These are phyloP conservation scores for Pythium phragmitis DNA, from an alignment of 352 stramenopile genomes.

Conservation along the genomic window DNA sequence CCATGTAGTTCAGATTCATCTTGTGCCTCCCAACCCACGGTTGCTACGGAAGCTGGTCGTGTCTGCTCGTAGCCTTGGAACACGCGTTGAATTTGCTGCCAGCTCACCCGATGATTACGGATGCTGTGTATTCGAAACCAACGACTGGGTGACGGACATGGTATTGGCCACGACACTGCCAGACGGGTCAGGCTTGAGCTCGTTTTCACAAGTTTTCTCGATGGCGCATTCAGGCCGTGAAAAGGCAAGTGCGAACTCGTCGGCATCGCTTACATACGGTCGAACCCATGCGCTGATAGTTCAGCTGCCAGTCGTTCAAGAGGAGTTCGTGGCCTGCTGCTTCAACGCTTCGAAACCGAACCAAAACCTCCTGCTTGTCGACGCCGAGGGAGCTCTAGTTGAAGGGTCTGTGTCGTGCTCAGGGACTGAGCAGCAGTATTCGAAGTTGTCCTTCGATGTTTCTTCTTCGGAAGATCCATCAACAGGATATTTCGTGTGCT, in stretches of 20 bases:
- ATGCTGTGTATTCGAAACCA: slow-evolving; percentile 55
- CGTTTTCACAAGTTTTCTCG: slow-evolving; percentile 41
- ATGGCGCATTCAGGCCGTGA: background rate
- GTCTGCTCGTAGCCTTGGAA: slow-evolving; percentile 38
- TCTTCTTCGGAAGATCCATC: background rate
- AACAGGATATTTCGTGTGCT: slow-evolving; percentile 11
- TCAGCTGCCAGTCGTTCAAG: slow-evolving; percentile 6
- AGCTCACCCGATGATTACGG: slow-evolving; percentile 40
- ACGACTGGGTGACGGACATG: slow-evolving; percentile 54
- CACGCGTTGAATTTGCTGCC: slow-evolving; percentile 32
- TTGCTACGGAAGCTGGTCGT: slow-evolving; percentile 39
- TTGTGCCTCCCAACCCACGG: slow-evolving; percentile 38
- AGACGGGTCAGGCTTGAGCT: slow-evolving; percentile 20
- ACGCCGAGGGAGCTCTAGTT: background rate
- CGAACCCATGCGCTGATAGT: slow-evolving; percentile 17
- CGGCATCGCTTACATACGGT: background rate
- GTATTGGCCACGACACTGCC: slow-evolving; percentile 24
- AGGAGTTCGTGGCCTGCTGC: slow-evolving; percentile 1
- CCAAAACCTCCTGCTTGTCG: background rate
- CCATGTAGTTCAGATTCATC: slow-evolving; percentile 35
- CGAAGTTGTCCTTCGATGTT: background rate
- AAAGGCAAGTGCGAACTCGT: background rate
- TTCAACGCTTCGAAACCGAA: background rate
- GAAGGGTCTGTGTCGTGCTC: background rate
- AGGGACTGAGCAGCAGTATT: background rate